Conservation (phyloP, 306 rosid species). For the Sesbania bispinosa region DNA sequence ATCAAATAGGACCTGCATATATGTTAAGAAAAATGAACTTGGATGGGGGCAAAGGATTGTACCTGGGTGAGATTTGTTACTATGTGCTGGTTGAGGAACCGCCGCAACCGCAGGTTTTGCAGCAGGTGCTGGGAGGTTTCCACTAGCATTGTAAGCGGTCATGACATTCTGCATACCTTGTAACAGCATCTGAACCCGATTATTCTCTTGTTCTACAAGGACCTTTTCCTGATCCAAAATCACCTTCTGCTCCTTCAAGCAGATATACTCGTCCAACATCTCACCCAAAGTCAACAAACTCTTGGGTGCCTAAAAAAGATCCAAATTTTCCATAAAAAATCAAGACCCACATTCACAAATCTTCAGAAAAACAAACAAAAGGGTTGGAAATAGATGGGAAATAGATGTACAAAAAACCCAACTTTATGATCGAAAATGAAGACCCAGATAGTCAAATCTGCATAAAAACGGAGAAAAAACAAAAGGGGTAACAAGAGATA, state of each 20-base stretch:
- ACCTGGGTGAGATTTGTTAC: constrained; percentile 47
- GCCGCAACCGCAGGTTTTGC: constrained; percentile 23
- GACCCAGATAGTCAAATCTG: neutral
- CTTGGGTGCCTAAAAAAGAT: constrained; percentile 57
- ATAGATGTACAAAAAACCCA: neutral
- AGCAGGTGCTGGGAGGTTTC: constrained; percentile 29
- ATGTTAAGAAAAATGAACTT: neutral
- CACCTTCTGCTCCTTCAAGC: constrained; percentile 76
- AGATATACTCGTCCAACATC: constrained; percentile 74
- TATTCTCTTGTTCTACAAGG: constrained; percentile 67
- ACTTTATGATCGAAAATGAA: neutral
- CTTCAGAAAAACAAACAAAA: neutral
- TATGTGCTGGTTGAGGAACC: constrained; percentile 29
- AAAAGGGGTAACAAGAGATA: neutral
- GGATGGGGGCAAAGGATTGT: neutral
- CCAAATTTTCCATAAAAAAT: neutral
- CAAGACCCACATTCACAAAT: neutral
- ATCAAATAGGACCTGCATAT: neutral
- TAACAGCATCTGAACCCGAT: constrained; percentile 64
- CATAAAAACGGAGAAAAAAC: neutral
- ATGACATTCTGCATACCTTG: constrained; percentile 75
- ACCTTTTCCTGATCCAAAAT: constrained; percentile 63
- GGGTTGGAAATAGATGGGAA: neutral
- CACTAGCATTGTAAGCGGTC: constrained; percentile 64
- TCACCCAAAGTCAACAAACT: constrained; percentile 56